Base-by-base conservation (phyloP, 2,329 filamentous ascomycete species). In the Pseudomassariella vexata region DNA sequence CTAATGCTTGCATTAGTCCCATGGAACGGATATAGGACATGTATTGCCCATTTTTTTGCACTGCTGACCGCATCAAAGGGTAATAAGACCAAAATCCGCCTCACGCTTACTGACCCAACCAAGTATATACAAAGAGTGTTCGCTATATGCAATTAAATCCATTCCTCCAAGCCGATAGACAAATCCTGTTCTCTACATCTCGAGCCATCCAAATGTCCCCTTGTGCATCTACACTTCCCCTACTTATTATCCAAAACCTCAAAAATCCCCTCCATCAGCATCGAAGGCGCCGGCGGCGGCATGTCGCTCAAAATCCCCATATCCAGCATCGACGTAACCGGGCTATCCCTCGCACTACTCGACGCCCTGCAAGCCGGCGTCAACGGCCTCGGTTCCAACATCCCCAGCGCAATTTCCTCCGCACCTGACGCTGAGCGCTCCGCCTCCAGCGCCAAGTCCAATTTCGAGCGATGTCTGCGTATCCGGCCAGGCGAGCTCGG, bases 61-160 rank as follows among this genome's bases (percentile, higher is more conserved):
- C n/a, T n/a, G n/a, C n/a, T n/a, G n/a, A n/a, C n/a, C n/a, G 18
- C 27, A 29, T 29, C 12, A 21, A 9, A 14, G 7, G 17, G 27
- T 14, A 29, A 14, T 19, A 20, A 29, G 15, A 29, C 17, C 26
- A 28, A 28, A 19, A 20, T 28, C 39, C 40, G 33, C 50, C 50
- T 50, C 52, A 34, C n/a, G n/a, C n/a, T n/a, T n/a, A n/a, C n/a
- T n/a, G n/a, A n/a, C n/a, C n/a, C n/a, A n/a, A n/a, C n/a, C n/a
- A n/a, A n/a, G n/a, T n/a, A n/a, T n/a, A n/a, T n/a, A n/a, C n/a
- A n/a, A n/a, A n/a, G n/a, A n/a, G n/a, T n/a, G n/a, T n/a, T n/a
- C n/a, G n/a, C n/a, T n/a, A n/a, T n/a, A n/a, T n/a, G n/a, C n/a
- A n/a, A n/a, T n/a, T n/a, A n/a, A n/a, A n/a, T n/a, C n/a, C n/a